Percentiles rank a stretch among this genome's conserved stretches.
phyloP scores from a whole-genome alignment of 2,329 filamentous ascomycete species.

The Lithohypha guttulata region DNA sequence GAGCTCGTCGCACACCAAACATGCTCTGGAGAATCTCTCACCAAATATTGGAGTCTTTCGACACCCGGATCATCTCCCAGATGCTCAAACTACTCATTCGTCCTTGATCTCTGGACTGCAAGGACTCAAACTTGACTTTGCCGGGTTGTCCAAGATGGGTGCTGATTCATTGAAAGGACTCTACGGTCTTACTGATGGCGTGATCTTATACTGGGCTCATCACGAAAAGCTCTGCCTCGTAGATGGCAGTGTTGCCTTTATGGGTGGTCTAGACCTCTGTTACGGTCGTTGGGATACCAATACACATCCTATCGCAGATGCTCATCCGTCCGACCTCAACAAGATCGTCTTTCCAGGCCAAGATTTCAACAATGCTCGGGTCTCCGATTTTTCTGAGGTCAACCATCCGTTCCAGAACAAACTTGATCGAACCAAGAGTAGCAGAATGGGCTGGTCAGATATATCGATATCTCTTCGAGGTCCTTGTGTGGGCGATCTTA shows the following conservation, averaged over 20 bases:
- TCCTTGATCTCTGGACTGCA: slow-evolving; percentile 46
- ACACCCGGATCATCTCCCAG: slow-evolving; percentile 78
- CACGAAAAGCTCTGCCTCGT: slow-evolving; percentile 84
- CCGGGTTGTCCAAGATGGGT: slow-evolving; percentile 53
- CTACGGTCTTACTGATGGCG: slow-evolving; percentile 70
- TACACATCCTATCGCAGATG: slow-evolving; percentile 73
- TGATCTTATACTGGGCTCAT: slow-evolving; percentile 84
- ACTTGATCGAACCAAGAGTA: slow-evolving; percentile 65
- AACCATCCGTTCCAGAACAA: slow-evolving; percentile 76
- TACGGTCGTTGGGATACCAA: slow-evolving; percentile 86
- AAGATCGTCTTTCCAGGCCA: slow-evolving; percentile 76
- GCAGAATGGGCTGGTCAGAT: slow-evolving; percentile 89
- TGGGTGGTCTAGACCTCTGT: slow-evolving; percentile 82
- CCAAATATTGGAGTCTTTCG: slow-evolving; percentile 81
- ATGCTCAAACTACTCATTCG: slow-evolving; percentile 54
- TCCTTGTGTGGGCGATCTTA: slow-evolving; percentile 62
- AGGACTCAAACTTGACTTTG: slow-evolving; percentile 44
- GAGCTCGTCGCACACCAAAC: slow-evolving; percentile 65
- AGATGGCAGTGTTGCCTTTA: slow-evolving; percentile 71
- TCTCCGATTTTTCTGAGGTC: slow-evolving; percentile 72
- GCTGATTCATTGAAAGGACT: slow-evolving; percentile 63
- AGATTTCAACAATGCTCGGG: slow-evolving; percentile 80
- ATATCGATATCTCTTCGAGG: slow-evolving; percentile 67
- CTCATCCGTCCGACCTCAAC: slow-evolving; percentile 66
- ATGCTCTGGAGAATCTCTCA: slow-evolving; percentile 63